phyloP scores from a whole-genome alignment of 139 green algal species.

The Closterium sp. region DNA sequence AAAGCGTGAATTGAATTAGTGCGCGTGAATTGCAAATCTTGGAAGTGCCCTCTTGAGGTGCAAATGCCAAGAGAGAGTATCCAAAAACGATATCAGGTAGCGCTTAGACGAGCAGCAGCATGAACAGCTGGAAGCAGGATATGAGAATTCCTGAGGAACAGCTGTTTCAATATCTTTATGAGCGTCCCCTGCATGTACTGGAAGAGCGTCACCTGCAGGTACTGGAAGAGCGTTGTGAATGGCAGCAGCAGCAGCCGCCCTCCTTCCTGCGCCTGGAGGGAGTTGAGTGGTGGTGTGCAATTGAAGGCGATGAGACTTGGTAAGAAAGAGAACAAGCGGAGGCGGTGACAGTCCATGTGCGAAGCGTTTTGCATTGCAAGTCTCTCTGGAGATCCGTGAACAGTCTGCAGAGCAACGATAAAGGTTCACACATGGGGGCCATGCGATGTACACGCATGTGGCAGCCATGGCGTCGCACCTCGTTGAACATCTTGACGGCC shows the following conservation, averaged over 20 bases:
- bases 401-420: too few species aligned
- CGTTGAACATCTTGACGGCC: background rate
- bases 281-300: background rate
- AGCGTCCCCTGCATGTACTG: background rate
- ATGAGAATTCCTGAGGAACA: too few species aligned
- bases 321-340: background rate
- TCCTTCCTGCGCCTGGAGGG: conserved; percentile 26
- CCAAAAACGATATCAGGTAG: background rate
- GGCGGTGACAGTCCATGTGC: too few species aligned
- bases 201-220: conserved; percentile 64
- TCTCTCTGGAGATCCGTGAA: too few species aligned
- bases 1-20: background rate
- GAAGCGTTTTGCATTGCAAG: too few species aligned
- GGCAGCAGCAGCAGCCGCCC: conserved; percentile 67
- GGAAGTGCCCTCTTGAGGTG: background rate
- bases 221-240: conserved; percentile 95
- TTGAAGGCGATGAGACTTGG: background rate
- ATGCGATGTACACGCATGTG: too few species aligned
- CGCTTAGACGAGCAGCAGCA: background rate
- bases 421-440: too few species aligned
- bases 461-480: background rate
- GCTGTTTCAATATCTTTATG: too few species aligned
- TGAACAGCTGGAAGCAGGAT: too few species aligned
- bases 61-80: background rate
- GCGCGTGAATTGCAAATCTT: too few species aligned